Conservation (phyloP, 164 flowering plant species). For the Paratinospora sagittata region DNA sequence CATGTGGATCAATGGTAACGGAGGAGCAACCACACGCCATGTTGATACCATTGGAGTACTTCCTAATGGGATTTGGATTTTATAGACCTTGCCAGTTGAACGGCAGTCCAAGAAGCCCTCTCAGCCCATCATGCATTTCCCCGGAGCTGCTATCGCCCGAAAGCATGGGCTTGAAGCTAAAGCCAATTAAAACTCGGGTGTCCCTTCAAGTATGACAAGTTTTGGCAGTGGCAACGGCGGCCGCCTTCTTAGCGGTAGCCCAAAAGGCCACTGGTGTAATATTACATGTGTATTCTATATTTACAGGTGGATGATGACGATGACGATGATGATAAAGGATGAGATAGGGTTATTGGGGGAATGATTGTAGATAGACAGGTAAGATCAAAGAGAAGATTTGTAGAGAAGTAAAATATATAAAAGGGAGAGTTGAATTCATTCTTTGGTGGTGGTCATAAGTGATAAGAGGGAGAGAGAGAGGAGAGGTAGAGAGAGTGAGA, state of each 20-base stretch:
- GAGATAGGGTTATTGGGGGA: background rate
- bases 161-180: conserved; percentile 94
- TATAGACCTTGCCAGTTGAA: conserved; percentile 49
- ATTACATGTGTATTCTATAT: conserved; percentile 9
- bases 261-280: conserved; percentile 7
- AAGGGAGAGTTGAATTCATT: conserved; percentile 32
- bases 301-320: background rate
- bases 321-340: background rate
- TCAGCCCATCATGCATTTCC: conserved; percentile 79
- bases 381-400: conserved; percentile 5
- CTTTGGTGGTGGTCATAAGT: conserved; percentile 51
- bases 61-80: conserved; percentile 88
- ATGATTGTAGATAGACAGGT: conserved; percentile 26
- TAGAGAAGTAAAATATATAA: conserved; percentile 11
- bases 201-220: conserved; percentile 20
- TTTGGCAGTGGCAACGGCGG: background rate
- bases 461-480: too few relatives aligned
- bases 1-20: conserved; percentile 98
- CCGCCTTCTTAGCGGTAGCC: too few relatives aligned
- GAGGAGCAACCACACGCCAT: conserved; percentile 98
- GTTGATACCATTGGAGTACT: conserved; percentile 92
- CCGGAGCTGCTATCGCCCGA: conserved; percentile 94
- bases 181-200: conserved; percentile 81
- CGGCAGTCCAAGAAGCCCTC: conserved; percentile 85
- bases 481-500: background rate